Evolutionary conservation across 495 filamentous ascomycete species (phyloP).

Genomic region (Hypoxylon rickii): DNA sequence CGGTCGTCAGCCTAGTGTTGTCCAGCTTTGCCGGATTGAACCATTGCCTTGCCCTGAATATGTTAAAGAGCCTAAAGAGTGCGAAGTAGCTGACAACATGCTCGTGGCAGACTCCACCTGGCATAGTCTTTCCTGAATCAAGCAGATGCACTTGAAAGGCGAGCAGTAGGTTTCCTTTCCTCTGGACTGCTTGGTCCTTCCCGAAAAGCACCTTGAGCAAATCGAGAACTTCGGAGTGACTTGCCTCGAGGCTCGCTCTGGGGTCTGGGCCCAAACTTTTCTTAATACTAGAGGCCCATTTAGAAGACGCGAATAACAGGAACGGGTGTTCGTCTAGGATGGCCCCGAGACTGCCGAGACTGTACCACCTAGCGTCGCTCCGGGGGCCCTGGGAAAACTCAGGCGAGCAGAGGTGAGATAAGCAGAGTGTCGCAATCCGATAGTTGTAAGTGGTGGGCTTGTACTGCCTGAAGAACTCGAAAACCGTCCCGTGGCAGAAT

Average conservation of each 20-base stretch:
- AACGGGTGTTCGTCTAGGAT: constrained; percentile 4
- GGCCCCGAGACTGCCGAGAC: neutral
- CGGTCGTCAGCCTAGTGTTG: neutral
- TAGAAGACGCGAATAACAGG: constrained; percentile 2
- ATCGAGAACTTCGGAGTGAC: neutral
- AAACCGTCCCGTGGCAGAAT: constrained; percentile 4
- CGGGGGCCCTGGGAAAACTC: constrained; percentile 2
- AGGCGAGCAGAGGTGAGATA: constrained; percentile 1
- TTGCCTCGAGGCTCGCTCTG: neutral
- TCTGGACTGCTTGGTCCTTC: neutral
- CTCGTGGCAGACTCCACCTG: constrained; percentile 3
- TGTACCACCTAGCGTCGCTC: constrained; percentile 2
- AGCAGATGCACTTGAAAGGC: constrained; percentile 1
- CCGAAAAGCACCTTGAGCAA: neutral
- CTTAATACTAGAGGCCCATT: constrained; percentile 2
- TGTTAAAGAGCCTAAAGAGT: neutral
- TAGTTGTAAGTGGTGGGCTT: neutral
- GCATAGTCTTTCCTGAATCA: neutral
- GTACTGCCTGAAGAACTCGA: constrained; percentile 4
- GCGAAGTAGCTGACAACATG: constrained; percentile 12
- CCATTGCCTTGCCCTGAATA: neutral
- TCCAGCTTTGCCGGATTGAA: constrained; percentile 4
- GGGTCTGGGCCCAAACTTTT: neutral
- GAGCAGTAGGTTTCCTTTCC: neutral
- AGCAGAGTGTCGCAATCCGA: neutral